phyloP scores from a whole-genome alignment of 306 rosid genomes.

The Dryas alaskensis region DNA sequence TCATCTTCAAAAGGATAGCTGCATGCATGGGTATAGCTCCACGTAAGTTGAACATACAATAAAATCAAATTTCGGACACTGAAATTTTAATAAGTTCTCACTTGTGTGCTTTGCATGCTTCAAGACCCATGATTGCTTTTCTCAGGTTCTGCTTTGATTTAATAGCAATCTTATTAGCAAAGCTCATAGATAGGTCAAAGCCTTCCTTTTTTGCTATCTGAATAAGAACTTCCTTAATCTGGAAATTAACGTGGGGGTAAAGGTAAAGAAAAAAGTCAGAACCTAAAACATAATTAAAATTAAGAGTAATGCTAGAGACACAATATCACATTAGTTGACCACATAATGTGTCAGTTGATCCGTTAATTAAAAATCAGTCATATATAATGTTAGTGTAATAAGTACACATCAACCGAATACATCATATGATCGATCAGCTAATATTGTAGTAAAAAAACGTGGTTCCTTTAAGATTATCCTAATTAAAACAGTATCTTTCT shows the following conservation, averaged over 20 bases:
- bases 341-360: too few species aligned
- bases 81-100: slow-evolving; percentile 27
- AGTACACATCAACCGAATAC: too few species aligned
- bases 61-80: not conserved
- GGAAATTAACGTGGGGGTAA: slow-evolving; percentile 14
- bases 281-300: too few species aligned
- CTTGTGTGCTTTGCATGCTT: slow-evolving; percentile 91
- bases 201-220: slow-evolving; percentile 68
- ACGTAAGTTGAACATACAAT: slow-evolving; percentile 20
- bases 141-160: slow-evolving; percentile 79
- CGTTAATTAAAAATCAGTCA: too few species aligned
- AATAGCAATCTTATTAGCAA: slow-evolving; percentile 69
- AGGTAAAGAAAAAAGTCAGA: not conserved
- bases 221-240: slow-evolving; percentile 70
- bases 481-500: too few species aligned
- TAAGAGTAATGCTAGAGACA: too few species aligned
- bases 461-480: too few species aligned
- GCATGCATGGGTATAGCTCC: slow-evolving; percentile 17
- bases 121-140: slow-evolving; percentile 85
- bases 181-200: slow-evolving; percentile 60
- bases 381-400: too few species aligned
- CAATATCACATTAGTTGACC: too few species aligned
- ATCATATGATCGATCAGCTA: too few species aligned
- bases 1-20: slow-evolving; percentile 87
- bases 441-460: too few species aligned